Conservation (phyloP, 2,329 filamentous ascomycete genomes). For the Fusarium dlaminii region DNA sequence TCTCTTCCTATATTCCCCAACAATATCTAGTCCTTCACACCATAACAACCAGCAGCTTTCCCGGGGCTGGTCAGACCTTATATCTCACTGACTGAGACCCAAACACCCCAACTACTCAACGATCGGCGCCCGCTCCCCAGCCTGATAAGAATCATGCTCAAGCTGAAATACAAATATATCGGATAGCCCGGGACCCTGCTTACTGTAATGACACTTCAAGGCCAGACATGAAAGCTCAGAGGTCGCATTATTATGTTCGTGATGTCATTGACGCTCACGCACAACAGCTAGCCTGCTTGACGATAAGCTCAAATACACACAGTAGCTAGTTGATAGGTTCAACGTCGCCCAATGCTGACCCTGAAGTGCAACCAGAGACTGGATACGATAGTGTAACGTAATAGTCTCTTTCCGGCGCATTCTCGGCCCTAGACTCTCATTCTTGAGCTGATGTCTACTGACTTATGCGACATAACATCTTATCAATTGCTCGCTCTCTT, state of each 20-base stretch:
- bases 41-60: background rate
- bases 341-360: conserved; percentile 3
- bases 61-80: background rate
- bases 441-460: background rate
- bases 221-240: background rate
- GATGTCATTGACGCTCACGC: conserved; percentile 21
- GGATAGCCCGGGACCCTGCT: conserved; percentile 35
- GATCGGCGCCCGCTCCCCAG: conserved; percentile 3
- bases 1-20: background rate
- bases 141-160: background rate
- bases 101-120: background rate
- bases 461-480: background rate
- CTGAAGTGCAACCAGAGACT: background rate
- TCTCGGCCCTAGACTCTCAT: background rate
- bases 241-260: background rate
- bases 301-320: background rate
- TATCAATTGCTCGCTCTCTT: conserved; percentile 12
- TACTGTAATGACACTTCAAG: conserved; percentile 13
- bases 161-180: conserved; percentile 3
- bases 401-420: background rate
- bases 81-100: conserved; percentile 3
- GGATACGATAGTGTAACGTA: background rate
- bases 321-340: background rate
- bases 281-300: background rate
- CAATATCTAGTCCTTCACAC: background rate